These are phyloP conservation scores for Elaeis guineensis DNA, from an alignment of 176 grass and related monocot species.

Conservation along the genomic window DNA sequence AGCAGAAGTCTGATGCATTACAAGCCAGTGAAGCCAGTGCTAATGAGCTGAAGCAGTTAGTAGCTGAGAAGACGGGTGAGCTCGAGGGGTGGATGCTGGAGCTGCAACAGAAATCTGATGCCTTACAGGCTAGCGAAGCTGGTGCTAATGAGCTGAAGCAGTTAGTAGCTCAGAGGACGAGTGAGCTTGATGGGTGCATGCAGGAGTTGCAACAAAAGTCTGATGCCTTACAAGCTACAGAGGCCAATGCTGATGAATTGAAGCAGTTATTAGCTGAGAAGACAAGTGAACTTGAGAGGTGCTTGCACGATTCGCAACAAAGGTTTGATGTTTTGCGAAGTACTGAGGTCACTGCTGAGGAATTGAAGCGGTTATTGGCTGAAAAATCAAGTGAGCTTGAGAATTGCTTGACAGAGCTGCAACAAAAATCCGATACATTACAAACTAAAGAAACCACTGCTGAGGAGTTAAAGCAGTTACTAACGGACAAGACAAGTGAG, in stretches of 20 bases:
- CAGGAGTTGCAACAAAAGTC: slow-evolving; percentile 18
- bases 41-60: slow-evolving; percentile 43
- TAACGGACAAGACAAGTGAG: slow-evolving; percentile 20
- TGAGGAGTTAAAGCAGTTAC: slow-evolving; percentile 10
- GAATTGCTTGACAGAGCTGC: slow-evolving; percentile 11
- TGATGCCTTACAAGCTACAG: slow-evolving; percentile 5
- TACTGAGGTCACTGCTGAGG: slow-evolving; percentile 5
- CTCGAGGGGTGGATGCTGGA: slow-evolving; percentile 28
- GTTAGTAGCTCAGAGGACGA: slow-evolving; percentile 12
- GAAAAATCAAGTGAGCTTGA: slow-evolving; percentile 40
- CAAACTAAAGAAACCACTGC: neutral
- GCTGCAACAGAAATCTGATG: slow-evolving; percentile 20
- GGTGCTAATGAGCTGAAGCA: slow-evolving; percentile 3
- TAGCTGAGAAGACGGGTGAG: slow-evolving; percentile 46
- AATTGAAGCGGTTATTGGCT: slow-evolving; percentile 7
- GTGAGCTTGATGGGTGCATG: slow-evolving; percentile 6
- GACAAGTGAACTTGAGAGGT: slow-evolving; percentile 13
- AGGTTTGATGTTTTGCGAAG: slow-evolving; percentile 1
- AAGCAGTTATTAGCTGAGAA: slow-evolving; percentile 21
- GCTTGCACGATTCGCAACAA: neutral
- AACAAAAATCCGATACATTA: slow-evolving; percentile 9
- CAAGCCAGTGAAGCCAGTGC: slow-evolving; percentile 44
- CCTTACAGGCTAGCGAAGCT: slow-evolving; percentile 8
- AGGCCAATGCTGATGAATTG: slow-evolving; percentile 7
- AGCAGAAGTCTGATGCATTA: slow-evolving; percentile 55